Evolutionary conservation across 192 early-diverging fungal species (phyloP).

Genomic region (Dissophora globulifera): DNA sequence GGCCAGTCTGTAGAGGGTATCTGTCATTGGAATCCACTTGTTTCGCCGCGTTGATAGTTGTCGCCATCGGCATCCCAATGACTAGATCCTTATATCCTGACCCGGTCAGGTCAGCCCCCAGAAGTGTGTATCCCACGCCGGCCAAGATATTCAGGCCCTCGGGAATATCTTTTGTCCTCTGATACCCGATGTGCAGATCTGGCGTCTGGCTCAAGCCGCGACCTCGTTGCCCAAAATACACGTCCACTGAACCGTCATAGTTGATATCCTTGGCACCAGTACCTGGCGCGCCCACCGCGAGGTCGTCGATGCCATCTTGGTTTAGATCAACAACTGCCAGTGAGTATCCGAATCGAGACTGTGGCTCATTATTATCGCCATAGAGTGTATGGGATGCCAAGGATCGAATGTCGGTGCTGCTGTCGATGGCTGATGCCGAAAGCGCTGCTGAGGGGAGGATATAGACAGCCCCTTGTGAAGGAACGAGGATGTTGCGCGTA

Average conservation of each 20-base stretch:
- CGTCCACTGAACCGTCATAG: constrained; percentile 63
- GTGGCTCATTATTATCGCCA: constrained; percentile 11
- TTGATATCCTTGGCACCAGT: constrained; percentile 35
- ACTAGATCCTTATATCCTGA: constrained; percentile 12
- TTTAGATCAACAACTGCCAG: constrained; percentile 82
- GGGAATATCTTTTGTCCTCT: background rate
- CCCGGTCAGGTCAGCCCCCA: constrained; percentile 10
- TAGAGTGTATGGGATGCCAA: constrained; percentile 30
- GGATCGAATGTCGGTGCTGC: constrained; percentile 55
- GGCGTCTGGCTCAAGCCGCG: background rate
- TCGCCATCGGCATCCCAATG: constrained; percentile 21
- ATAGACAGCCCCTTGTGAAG: constrained; percentile 65
- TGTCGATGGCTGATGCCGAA: constrained; percentile 8
- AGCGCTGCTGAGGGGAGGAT: constrained; percentile 29
- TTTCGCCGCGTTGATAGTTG: background rate
- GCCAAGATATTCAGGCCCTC: constrained; percentile 3
- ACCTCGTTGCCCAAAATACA: constrained; percentile 65
- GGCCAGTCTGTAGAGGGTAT: background rate
- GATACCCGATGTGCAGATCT: constrained; percentile 9
- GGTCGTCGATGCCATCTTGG: constrained; percentile 83
- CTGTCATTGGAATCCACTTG: background rate
- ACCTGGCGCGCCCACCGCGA: constrained; percentile 73
- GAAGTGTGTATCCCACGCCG: constrained; percentile 1
- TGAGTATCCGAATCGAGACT: constrained; percentile 74
- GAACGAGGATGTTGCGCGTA: constrained; percentile 5